Evolutionary conservation across 108 stramenopile species (phyloP).

Genomic region (Stephanodiscus minutulus): DNA sequence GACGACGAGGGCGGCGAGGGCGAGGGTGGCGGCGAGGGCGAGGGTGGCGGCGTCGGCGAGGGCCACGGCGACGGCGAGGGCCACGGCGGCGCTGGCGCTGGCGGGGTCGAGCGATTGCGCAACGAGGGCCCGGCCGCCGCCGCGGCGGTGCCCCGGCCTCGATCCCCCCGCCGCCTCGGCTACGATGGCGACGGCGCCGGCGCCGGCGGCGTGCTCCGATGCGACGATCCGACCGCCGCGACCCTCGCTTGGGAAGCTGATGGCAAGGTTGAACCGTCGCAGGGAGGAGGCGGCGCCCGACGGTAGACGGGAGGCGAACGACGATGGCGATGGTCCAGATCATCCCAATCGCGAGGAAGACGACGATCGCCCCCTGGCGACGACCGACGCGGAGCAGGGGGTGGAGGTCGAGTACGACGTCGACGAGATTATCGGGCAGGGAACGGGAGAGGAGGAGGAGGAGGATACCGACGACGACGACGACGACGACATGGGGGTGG

Average conservation of each 20-base stretch:
- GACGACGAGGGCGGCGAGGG: too few relatives aligned
- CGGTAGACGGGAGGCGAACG: background rate
- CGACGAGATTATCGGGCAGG: background rate
- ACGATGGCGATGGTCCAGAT: too few relatives aligned
- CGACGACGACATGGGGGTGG: background rate
- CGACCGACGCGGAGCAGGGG: background rate
- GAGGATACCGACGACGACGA: background rate
- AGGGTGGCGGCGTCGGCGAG: too few relatives aligned
- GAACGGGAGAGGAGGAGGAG: background rate
- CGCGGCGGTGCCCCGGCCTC: background rate
- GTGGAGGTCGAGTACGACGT: constrained; percentile 6
- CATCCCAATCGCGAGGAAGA: too few relatives aligned
- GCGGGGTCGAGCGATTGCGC: too few relatives aligned
- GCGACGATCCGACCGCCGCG: background rate
- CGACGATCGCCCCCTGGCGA: background rate
- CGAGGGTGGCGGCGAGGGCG: too few relatives aligned
- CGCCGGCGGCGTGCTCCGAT: too few relatives aligned
- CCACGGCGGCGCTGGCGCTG: too few relatives aligned
- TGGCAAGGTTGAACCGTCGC: background rate
- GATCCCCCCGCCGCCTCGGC: background rate
- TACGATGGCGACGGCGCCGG: background rate
- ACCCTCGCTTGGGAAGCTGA: background rate
- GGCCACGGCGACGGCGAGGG: too few relatives aligned
- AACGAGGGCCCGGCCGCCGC: too few relatives aligned
- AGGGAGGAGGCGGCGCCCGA: background rate